Conservation (phyloP, 2,329 filamentous ascomycete genomes). For the Cordyceps cateniannulata region DNA sequence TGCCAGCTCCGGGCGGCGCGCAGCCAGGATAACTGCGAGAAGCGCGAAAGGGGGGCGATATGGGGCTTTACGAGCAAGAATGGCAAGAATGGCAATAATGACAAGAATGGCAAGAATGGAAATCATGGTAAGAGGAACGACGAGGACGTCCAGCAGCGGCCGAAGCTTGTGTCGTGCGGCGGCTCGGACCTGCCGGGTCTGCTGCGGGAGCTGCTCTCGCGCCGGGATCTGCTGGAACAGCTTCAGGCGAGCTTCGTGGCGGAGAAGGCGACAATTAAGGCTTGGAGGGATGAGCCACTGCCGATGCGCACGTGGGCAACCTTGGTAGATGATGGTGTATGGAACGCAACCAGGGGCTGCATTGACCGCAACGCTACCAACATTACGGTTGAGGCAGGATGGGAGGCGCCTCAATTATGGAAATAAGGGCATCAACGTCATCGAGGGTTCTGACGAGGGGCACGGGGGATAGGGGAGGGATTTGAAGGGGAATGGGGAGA, state of each 20-base stretch:
- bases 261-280: background rate
- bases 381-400: too few species aligned
- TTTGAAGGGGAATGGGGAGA: too few species aligned
- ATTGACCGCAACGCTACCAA: too few species aligned
- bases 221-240: constrained; percentile 20
- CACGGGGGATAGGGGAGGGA: too few species aligned
- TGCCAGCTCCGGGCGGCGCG: constrained; percentile 46
- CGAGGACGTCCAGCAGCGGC: background rate
- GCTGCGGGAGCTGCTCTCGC: constrained; percentile 22
- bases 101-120: constrained; percentile 22
- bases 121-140: too few species aligned
- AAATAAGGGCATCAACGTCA: too few species aligned
- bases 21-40: constrained; percentile 45
- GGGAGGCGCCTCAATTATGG: too few species aligned
- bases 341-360: too few species aligned
- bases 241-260: constrained; percentile 17
- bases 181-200: constrained; percentile 24
- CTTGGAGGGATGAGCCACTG: background rate
- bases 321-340: background rate
- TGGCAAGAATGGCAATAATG: too few species aligned
- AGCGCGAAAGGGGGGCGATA: constrained; percentile 29
- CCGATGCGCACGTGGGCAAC: background rate
- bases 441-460: too few species aligned
- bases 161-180: constrained; percentile 24
- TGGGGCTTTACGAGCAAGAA: too few species aligned